Evolutionary conservation across 345 rosid genomes (phyloP).

Genomic region (Rhizophora apiculata): DNA sequence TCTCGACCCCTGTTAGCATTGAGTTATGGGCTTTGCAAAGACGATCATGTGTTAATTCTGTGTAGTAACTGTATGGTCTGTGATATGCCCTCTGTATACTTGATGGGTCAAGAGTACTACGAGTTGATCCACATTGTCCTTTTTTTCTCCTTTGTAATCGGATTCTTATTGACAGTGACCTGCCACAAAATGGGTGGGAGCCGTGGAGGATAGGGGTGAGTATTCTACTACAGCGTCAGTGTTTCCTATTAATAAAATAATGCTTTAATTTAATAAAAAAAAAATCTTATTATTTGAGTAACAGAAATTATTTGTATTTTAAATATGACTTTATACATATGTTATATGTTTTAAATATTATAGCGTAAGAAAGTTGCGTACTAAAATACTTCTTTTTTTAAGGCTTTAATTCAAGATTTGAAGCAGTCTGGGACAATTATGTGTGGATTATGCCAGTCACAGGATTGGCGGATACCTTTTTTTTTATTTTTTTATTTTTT

Average conservation of each 20-base stretch:
- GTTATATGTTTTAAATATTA: no score
- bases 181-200: not conserved
- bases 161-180: not conserved
- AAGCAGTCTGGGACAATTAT: no score
- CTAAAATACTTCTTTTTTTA: no score
- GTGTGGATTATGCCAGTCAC: no score
- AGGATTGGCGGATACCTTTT: no score
- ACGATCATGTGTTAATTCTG: not conserved
- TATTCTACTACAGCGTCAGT: not conserved
- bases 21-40: slow-evolving; percentile 14
- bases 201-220: not conserved
- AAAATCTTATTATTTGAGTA: no score
- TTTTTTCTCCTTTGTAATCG: not conserved
- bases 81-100: slow-evolving; percentile 8
- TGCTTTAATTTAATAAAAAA: no score
- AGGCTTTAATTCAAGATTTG: no score
- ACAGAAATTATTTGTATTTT: no score
- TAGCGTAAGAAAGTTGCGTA: no score
- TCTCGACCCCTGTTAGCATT: slow-evolving; percentile 10
- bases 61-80: slow-evolving; percentile 1
- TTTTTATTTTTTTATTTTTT: no score
- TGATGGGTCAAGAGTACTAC: slow-evolving; percentile 12
- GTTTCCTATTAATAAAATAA: not conserved
- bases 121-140: slow-evolving; percentile 23
- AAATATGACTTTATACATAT: no score